Evolutionary conservation across 2,329 filamentous ascomycete genomes (phyloP), one percentile per base, ranked within the genome.

Genomic region (Colletotrichum eleusines): DNA sequence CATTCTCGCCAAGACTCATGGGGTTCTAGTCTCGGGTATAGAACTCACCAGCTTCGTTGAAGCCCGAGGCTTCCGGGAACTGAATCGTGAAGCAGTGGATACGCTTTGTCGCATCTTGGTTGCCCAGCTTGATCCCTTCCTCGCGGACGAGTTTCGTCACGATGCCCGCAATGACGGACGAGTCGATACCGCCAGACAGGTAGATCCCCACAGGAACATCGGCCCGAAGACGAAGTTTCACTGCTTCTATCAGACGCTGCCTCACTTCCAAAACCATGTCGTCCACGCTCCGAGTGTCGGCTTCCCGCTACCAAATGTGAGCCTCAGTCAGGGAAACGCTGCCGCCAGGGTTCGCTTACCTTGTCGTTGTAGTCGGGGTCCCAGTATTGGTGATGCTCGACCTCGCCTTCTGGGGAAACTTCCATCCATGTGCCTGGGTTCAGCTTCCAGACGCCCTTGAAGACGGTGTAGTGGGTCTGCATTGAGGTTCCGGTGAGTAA

Each of bases 201-300:
- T 87, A 89, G 62, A 90, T 79, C 2, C 86, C 88, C 3, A 90
- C 80, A 0, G 86, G 86, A 0, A 89, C 88, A 75, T 90, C 88
- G 1, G 88, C 87, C 20, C 84, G 81, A 12, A 90, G 78, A 6
- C 88, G 84, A 23, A 88, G 73, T n/a, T 82, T 81, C 14, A 89
- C 79, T 0, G 87, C 81, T 40, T 89, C 86, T 1, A 88, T 75
- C 16, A 90, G 74, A 2, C 80, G 80, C 54, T 86, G 77, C 7
- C 87, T 80, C 0, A 89, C 85, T 2, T 82, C 84, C 26, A 78
- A 66, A 2, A 88, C 80, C 78, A 88, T 85, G 51, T 89, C 86
- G 28, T 87, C 80, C 53, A 84, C 80, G 1, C 80, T 82, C 2
- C 85, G 80, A 0, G 77, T 76, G 38, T 88, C 86, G 0, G 76